Conservation (phyloP, 2,329 filamentous ascomycete genomes). For the Diaporthe humulicola region DNA sequence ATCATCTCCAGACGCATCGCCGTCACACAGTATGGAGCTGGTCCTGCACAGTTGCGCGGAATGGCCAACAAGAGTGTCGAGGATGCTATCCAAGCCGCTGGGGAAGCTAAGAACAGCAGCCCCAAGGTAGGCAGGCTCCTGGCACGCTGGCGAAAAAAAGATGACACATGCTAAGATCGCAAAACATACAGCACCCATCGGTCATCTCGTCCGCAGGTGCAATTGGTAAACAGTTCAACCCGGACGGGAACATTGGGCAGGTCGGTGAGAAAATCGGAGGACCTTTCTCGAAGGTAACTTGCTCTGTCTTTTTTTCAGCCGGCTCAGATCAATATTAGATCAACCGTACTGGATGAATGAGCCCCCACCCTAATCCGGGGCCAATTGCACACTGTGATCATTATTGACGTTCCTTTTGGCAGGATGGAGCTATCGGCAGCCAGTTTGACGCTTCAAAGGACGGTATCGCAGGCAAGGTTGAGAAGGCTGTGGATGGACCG, state of each 20-base stretch:
- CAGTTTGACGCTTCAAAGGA: constrained; percentile 29
- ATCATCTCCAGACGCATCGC: not conserved
- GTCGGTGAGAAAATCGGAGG: constrained; percentile 23
- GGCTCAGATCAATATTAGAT: no score
- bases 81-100: constrained; percentile 12
- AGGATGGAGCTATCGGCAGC: constrained; percentile 23
- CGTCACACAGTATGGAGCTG: not conserved
- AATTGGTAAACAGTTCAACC: constrained; percentile 24
- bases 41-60: not conserved
- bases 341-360: not conserved
- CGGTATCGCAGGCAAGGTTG: constrained; percentile 4
- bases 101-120: constrained; percentile 12
- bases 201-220: constrained; percentile 7
- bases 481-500: constrained; percentile 27
- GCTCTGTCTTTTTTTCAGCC: not conserved
- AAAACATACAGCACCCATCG: not conserved
- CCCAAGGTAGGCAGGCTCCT: not conserved
- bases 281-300: constrained; percentile 13
- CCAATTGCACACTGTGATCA: not conserved
- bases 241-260: constrained; percentile 17
- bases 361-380: not conserved
- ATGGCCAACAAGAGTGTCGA: constrained; percentile 19
- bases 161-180: not conserved
- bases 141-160: no score
- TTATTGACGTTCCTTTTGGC: not conserved